Evolutionary conservation across 495 filamentous ascomycete genomes (phyloP), one percentile per base, ranked within the genome.

Genomic region (Penicillium desertorum): DNA sequence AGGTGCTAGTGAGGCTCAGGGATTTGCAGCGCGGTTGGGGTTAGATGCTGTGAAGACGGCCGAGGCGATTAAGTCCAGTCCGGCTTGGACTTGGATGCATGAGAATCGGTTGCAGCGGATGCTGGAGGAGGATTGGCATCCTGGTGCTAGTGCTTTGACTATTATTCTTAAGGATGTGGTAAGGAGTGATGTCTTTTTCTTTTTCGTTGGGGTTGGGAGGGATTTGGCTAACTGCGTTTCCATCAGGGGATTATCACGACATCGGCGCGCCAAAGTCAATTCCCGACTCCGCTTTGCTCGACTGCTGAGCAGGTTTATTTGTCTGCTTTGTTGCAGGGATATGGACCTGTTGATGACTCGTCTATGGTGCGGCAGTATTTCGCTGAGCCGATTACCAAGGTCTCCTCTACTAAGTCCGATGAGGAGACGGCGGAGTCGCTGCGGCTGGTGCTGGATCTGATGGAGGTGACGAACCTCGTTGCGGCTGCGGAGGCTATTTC

Each of bases 141-240:
- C 88, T 8, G 85, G 84, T 29, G 71, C 70, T 20, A 88, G 85
- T 64, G 89, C 89, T 2, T 66, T 91, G 61, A 82, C 79, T 27
- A 92, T 92, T 64, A 92, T 94, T 56, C 64, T 88, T 27, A 94
- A 94, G 73, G 90, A 94, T 73, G 85, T 86, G 47, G 78, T 82
- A 65, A 53, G 76, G 12, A 23, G 2, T 46, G 27, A 10, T 39
- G 14, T n/a, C 6, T 19, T 23, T 25, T 25, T 5, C 0, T 25
- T 25, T 25, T 25, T 2, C 23, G 0, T 41, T 53, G 7, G 23
- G 7, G 1, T 22, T 45, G 6, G 10, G 22, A 25, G 17, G 5
- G 17, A 7, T 39, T 41, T 51, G 30, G 50, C 44, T 61, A 53
- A 62, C 59, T 43, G 29, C 58, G 14, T 41, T 20, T 30, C 29